Evolutionary conservation across 768 basidiomycete species (phyloP).

Genomic region (Daedalea quercina): DNA sequence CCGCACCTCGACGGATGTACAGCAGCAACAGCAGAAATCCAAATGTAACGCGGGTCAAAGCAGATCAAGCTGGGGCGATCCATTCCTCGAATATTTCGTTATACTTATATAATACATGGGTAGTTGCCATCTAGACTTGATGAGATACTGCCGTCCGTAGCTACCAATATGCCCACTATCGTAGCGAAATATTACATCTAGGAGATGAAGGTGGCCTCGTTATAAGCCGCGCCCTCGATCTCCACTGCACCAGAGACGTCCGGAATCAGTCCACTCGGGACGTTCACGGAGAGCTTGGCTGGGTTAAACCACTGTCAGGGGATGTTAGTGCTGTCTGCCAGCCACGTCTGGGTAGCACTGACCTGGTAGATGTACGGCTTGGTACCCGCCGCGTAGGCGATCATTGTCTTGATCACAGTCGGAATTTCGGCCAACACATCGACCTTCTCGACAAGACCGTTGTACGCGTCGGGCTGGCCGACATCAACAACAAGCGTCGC

Average conservation of each 20-base stretch:
- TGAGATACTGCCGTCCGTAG: no score
- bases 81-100: no score
- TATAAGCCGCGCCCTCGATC: slow-evolving; percentile 72
- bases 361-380: slow-evolving; percentile 96
- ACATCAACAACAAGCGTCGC: slow-evolving; percentile 54
- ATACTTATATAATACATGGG: no score
- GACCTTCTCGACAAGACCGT: slow-evolving; percentile 85
- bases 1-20: no score
- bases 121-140: no score
- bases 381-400: slow-evolving; percentile 89
- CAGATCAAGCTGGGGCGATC: no score
- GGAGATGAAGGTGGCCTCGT: slow-evolving; percentile 89
- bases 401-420: slow-evolving; percentile 82
- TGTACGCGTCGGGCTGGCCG: slow-evolving; percentile 48
- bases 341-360: no score
- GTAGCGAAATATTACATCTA: slow-evolving; percentile 1
- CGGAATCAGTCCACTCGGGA: slow-evolving; percentile 33
- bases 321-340: no score
- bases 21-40: no score
- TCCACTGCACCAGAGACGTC: slow-evolving; percentile 32
- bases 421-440: slow-evolving; percentile 96
- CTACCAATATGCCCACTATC: no score
- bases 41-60: no score
- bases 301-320: slow-evolving; percentile 49
- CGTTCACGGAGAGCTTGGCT: slow-evolving; percentile 41